Evolutionary conservation across 2,329 filamentous ascomycete species (phyloP), one percentile per base, ranked within the genome.

Genomic region (Ophioceras dolichostomum): DNA sequence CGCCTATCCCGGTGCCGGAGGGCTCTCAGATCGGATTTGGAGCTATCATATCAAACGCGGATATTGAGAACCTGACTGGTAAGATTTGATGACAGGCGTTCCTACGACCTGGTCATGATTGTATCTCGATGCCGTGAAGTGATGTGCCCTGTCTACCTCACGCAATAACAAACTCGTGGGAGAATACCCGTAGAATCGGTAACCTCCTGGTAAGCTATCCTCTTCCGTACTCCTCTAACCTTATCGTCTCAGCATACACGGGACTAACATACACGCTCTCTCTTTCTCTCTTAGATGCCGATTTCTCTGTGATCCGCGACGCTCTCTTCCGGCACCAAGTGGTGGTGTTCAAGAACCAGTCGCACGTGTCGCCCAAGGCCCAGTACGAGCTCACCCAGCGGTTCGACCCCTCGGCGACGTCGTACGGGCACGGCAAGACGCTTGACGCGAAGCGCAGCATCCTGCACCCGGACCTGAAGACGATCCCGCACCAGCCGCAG

Each of bases 391-490:
- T 88, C 29, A 88, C 82, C 3, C 75, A 72, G 36, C 72, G 73
- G 39, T 88, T 88, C 56, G 83, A 88, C 48, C 81, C 82, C 0
- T 66, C 67, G 12, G 66, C 67, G 12, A 69, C 68, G 12, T 45
- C 44, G 29, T 88, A 88, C 55, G 83, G 83, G 13, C 83, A 87
- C 52, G 83, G 81, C 51, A 83, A 81, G 58, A 83, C 79, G 0
- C 63, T 84, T 34, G 80, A 85, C 47, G 45, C 45, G 32, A 68
- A 69, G 53, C 70, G 67, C 35, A 72, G 65, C 39, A 76, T 88
- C 48, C 67, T 88, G 14, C 81, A 87, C 51, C 83, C 83, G 0
- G 83, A 88, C 47, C 66, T 88, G 14, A 86, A 87, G 61, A 87
- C 83, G 0, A 74, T 88, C 30, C 82, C 83, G 0, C 77, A 84